Percentiles rank a stretch among this genome's conserved stretches.
phyloP scores from a whole-genome alignment of 345 rosid genomes.

The Gossypium arboreum region DNA sequence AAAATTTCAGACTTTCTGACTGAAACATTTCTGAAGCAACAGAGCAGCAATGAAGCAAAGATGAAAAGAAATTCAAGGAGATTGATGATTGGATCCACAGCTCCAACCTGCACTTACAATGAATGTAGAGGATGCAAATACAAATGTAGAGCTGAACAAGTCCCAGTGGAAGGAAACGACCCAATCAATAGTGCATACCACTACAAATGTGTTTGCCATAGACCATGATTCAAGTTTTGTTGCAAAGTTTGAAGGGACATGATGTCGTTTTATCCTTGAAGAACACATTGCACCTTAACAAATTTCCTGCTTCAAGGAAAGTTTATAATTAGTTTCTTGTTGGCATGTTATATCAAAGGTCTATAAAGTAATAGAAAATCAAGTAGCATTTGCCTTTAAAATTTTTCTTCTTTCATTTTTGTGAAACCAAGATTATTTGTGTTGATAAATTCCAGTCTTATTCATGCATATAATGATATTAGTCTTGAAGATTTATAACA shows the following conservation, averaged over 20 bases:
- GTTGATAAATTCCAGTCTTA: not conserved
- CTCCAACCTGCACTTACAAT: constrained; percentile 85
- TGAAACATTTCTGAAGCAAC: not conserved
- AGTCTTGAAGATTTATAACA: not conserved
- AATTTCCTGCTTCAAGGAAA: constrained; percentile 7
- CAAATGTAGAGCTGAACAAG: constrained; percentile 93
- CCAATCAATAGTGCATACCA: constrained; percentile 86
- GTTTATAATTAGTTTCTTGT: not conserved
- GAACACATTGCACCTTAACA: not conserved
- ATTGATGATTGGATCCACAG: constrained; percentile 85
- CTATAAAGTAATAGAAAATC: not conserved
- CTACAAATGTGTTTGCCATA: constrained; percentile 86
- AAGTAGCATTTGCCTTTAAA: not conserved
- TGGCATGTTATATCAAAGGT: not conserved
- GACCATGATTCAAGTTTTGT: constrained; percentile 26
- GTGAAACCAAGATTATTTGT: not conserved
- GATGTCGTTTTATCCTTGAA: constrained; percentile 3
- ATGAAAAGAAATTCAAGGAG: constrained; percentile 46
- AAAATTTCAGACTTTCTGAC: not conserved
- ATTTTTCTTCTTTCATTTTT: not conserved
- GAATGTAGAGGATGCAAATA: constrained; percentile 95
- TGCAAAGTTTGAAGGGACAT: constrained; percentile 6
- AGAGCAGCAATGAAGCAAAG: constrained; percentile 27
- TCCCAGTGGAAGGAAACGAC: constrained; percentile 92
- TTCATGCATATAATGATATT: not conserved